phyloP scores from a whole-genome alignment of 768 basidiomycete species.

The Kwoniella botswanensis region DNA sequence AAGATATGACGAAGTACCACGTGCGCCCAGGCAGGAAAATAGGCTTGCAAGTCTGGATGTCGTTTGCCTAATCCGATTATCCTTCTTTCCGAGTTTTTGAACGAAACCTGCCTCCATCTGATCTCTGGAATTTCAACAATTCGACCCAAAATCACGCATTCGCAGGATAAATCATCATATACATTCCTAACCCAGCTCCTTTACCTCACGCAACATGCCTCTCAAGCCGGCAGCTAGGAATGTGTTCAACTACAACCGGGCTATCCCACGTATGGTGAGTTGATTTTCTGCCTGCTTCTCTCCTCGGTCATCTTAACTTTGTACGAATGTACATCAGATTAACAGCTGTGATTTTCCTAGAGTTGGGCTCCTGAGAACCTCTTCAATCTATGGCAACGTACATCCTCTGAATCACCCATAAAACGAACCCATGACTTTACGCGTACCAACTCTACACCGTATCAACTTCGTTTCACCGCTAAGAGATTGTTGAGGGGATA shows the following conservation, averaged over 20 bases:
- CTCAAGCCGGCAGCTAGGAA: constrained; percentile 48
- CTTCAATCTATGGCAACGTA: constrained; percentile 85
- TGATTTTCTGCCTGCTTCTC: background rate
- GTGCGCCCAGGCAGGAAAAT: background rate
- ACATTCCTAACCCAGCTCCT: background rate
- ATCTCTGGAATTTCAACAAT: background rate
- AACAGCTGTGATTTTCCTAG: constrained; percentile 59
- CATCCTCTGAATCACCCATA: constrained; percentile 59
- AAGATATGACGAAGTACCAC: constrained; percentile 1
- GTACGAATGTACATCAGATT: background rate
- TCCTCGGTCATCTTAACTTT: background rate
- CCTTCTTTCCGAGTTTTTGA: too few species aligned
- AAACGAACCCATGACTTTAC: constrained; percentile 66
- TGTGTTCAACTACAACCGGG: constrained; percentile 53
- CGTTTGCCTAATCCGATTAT: background rate
- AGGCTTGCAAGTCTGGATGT: too few species aligned
- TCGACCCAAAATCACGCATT: background rate
- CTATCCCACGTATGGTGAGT: constrained; percentile 57
- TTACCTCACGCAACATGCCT: constrained; percentile 36
- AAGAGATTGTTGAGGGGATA: constrained; percentile 88
- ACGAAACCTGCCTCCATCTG: too few species aligned
- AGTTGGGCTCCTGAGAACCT: constrained; percentile 88
- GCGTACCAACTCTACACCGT: constrained; percentile 68
- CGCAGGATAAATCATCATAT: background rate
- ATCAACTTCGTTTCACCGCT: constrained; percentile 88